phyloP scores from a whole-genome alignment of 208 protist genomes.

The Lotmaria passim region DNA sequence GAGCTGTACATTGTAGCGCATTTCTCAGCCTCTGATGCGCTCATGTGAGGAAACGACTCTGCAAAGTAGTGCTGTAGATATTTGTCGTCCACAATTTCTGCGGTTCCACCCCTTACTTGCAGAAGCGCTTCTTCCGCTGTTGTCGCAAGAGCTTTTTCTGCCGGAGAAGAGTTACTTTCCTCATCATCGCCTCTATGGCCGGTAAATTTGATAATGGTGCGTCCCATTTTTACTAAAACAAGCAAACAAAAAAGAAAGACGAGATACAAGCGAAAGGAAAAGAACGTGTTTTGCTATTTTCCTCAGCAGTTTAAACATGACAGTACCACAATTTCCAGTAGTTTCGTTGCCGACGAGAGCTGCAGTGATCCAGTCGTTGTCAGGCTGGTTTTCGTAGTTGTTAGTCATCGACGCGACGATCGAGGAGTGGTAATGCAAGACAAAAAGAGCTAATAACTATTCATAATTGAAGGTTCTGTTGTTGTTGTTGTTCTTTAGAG shows the following conservation, averaged over 20 bases:
- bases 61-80: conserved; percentile 3
- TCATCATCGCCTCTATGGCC: background rate
- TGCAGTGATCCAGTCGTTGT: no score
- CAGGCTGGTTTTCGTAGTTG: no score
- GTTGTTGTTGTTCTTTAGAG: no score
- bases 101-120: background rate
- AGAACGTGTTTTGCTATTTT: background rate
- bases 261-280: background rate
- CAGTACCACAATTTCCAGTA: background rate
- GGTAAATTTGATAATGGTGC: conserved; percentile 30
- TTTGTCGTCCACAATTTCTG: background rate
- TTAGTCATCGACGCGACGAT: no score
- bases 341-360: no score
- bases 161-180: background rate
- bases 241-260: background rate
- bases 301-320: background rate
- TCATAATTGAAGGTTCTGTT: no score
- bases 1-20: conserved; percentile 16
- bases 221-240: conserved; percentile 23
- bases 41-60: background rate
- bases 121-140: conserved; percentile 10
- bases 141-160: no score
- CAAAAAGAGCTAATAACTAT: no score
- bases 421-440: no score
- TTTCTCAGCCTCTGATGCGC: background rate